Evolutionary conservation across 2,329 filamentous ascomycete genomes (phyloP).

Genomic region (Colletotrichum acutatum): DNA sequence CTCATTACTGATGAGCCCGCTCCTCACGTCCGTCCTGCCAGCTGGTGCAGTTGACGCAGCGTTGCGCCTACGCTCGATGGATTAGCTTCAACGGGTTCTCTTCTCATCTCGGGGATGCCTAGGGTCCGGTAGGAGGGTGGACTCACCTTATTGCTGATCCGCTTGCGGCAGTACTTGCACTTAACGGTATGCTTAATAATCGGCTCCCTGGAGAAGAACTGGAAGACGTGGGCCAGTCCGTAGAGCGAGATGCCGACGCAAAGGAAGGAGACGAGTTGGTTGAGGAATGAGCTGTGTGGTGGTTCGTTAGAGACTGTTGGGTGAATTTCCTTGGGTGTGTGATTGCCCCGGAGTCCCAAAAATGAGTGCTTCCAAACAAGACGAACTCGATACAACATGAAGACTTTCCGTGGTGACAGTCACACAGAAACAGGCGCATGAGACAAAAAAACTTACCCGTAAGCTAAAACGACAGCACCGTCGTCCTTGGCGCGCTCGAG

Average conservation of each 20-base stretch:
- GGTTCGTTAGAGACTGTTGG: neutral
- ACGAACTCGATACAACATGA: neutral
- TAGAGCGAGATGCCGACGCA: slow-evolving; percentile 75
- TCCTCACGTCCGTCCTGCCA: slow-evolving; percentile 64
- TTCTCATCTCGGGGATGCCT: neutral
- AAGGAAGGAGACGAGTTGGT: slow-evolving; percentile 73
- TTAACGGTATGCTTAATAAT: slow-evolving; percentile 78
- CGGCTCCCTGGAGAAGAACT: slow-evolving; percentile 69
- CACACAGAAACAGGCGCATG: neutral
- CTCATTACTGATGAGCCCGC: slow-evolving; percentile 14
- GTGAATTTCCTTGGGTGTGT: no score
- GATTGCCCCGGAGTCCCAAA: neutral
- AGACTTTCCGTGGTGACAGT: no score
- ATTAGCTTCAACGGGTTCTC: neutral
- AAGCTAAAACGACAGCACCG: slow-evolving; percentile 78
- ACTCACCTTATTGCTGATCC: slow-evolving; percentile 70
- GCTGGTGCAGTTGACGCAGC: slow-evolving; percentile 62
- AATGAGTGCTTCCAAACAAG: neutral
- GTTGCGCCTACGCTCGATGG: slow-evolving; percentile 46
- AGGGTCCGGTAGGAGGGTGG: no score
- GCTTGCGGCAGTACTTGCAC: slow-evolving; percentile 75
- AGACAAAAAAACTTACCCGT: slow-evolving; percentile 62
- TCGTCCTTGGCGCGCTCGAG: slow-evolving; percentile 75
- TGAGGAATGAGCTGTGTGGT: slow-evolving; percentile 65
- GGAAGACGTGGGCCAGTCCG: slow-evolving; percentile 70